These are phyloP conservation scores for Pelagophyceae sp. DNA, from an alignment of 352 stramenopile species.

Conservation along the genomic window DNA sequence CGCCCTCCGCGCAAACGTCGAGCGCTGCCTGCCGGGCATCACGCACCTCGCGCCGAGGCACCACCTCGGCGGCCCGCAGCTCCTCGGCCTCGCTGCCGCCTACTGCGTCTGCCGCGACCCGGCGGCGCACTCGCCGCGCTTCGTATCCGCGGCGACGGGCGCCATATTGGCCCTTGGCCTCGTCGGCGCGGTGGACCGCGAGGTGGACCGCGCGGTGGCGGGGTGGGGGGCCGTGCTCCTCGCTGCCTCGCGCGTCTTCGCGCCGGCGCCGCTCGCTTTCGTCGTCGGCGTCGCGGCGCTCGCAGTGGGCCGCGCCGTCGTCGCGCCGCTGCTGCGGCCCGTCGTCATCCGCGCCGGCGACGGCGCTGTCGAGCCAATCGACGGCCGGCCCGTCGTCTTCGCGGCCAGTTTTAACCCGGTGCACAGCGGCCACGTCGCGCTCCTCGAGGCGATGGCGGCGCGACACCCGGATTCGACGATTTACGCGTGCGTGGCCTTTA, in stretches of 20 bases:
- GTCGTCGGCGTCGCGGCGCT: neutral
- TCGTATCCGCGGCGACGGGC: too few species aligned
- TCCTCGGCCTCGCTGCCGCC: neutral
- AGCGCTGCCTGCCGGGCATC: neutral
- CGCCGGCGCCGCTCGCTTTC: neutral
- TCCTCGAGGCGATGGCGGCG: neutral
- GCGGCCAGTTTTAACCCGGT: conserved; percentile 1
- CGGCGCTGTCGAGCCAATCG: neutral
- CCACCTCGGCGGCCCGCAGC: neutral
- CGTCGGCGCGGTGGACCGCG: too few species aligned
- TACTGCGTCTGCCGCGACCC: too few species aligned
- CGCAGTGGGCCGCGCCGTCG: neutral
- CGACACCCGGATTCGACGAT: neutral
- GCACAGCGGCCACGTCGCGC: conserved; percentile 10
- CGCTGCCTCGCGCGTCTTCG: neutral
- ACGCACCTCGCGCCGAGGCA: neutral
- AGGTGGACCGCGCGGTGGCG: too few species aligned
- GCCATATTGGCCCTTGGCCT: too few species aligned
- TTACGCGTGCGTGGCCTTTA: conserved; percentile 7
- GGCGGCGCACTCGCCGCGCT: too few species aligned
- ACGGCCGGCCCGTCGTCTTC: neutral
- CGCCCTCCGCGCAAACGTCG: neutral
- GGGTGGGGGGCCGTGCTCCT: too few species aligned
- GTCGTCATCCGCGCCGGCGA: neutral
- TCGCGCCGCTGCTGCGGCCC: neutral